A percentile compares a stretch with the other conserved stretches of the same genome.
Evolutionary conservation across 768 basidiomycete species (phyloP).

Genomic region (Lyophyllum atratum): DNA sequence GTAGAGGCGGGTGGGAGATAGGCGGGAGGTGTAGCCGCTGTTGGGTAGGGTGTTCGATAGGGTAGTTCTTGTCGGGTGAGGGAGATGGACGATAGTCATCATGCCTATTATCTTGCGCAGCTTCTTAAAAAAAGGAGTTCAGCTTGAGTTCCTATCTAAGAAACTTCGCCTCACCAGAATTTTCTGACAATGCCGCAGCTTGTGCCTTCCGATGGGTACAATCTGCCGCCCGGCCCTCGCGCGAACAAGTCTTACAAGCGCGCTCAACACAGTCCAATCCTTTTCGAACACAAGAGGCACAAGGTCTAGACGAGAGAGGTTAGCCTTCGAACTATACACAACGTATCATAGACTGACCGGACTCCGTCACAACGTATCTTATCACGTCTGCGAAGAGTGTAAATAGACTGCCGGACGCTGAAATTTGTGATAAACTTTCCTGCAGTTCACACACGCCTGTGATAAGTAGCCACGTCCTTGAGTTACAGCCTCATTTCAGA

Average conservation of each 20-base stretch:
- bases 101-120: not conserved
- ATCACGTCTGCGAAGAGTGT: slow-evolving; percentile 44
- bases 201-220: slow-evolving; percentile 43
- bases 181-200: slow-evolving; percentile 22
- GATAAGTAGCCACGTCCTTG: not conserved
- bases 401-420: slow-evolving; percentile 15
- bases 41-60: slow-evolving; percentile 16
- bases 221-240: slow-evolving; percentile 45
- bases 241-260: slow-evolving; percentile 44
- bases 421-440: slow-evolving; percentile 34
- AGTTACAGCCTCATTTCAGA: not conserved
- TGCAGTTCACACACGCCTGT: slow-evolving; percentile 64
- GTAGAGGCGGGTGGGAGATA: slow-evolving; percentile 24
- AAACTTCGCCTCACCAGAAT: slow-evolving; percentile 18
- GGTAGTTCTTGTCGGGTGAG: slow-evolving; percentile 10
- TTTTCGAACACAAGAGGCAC: slow-evolving; percentile 50
- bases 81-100: slow-evolving; percentile 6
- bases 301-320: slow-evolving; percentile 39
- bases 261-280: slow-evolving; percentile 54
- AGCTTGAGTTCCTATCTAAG: not conserved
- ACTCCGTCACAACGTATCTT: slow-evolving; percentile 64
- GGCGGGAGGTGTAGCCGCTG: slow-evolving; percentile 26
- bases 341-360: slow-evolving; percentile 35
- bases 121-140: not conserved
- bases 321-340: not conserved